Percentiles rank a stretch among this genome's conserved stretches.
These are phyloP conservation scores for Fusarium avenaceum DNA, from an alignment of 2,329 filamentous ascomycete genomes.

Conservation along the genomic window DNA sequence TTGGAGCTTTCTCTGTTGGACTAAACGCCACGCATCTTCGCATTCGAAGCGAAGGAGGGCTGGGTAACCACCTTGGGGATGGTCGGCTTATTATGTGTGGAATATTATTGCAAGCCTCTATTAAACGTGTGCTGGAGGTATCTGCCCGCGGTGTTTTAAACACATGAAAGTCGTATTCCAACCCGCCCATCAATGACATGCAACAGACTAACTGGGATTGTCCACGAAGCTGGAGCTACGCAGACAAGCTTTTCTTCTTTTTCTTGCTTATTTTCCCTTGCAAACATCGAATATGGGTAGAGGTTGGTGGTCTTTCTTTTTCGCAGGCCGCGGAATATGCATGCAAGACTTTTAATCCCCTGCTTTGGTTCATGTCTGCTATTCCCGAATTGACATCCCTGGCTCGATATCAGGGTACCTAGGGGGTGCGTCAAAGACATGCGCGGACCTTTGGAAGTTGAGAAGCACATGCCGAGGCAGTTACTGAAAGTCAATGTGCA, in stretches of 20 bases:
- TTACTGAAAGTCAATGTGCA: conserved; percentile 3
- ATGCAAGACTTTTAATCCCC: conserved; percentile 10
- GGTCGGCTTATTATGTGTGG: not conserved
- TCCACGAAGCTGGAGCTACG: conserved; percentile 13
- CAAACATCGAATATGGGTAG: conserved; percentile 15
- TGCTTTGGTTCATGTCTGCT: conserved; percentile 18
- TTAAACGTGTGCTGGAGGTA: conserved; percentile 19
- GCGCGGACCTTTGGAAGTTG: conserved; percentile 21
- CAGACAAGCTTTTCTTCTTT: conserved; percentile 8
- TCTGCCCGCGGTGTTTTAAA: conserved; percentile 22
- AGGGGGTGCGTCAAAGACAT: conserved; percentile 33
- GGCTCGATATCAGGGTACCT: conserved; percentile 21
- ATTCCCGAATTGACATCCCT: conserved; percentile 44
- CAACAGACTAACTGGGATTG: conserved; percentile 1
- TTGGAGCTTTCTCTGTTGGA: conserved; percentile 27
- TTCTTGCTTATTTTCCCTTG: not conserved
- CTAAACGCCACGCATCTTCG: conserved; percentile 18
- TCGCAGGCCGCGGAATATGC: conserved; percentile 6
- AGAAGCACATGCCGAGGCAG: conserved; percentile 35
- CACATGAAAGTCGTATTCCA: conserved; percentile 9
- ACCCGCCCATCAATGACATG: conserved; percentile 2
- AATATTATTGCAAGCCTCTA: conserved; percentile 3
- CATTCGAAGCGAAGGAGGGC: conserved; percentile 28
- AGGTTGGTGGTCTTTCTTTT: conserved; percentile 20
- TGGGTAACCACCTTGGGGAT: conserved; percentile 18